Base-by-base conservation (phyloP, 805 yeast genomes). In the Dipodascus geniculatus region DNA sequence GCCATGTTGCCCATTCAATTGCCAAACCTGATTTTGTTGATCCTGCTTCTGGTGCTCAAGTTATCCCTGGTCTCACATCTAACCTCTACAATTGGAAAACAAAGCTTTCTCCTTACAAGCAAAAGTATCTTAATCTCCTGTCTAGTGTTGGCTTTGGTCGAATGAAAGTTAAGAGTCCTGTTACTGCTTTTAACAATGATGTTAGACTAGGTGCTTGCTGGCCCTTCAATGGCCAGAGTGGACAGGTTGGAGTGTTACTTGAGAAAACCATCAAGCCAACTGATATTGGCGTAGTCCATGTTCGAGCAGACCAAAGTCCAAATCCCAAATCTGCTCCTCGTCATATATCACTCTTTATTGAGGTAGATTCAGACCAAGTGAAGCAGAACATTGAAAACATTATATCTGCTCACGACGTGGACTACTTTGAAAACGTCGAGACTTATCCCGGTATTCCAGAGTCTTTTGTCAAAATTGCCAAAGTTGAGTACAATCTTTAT, bases 181-280 rank as follows among this genome's bases (percentile, higher is more conserved):
- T n/a, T n/a, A 38, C 44, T 38, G 44, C 44, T 38, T 38, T 38
- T 9, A 38, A 48, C 14, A 48, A 57, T 0, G 61, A 59, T 8
- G 48, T 55, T 6, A 54, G 58, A n/a, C 51, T 56, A 3, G 69
- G 67, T 1, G 54, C 54, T 23, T 67, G 71, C 57, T 67, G 71
- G 71, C 65, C 70, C 19, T 63, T 67, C 50, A 52, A 58, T 6
- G 71, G 71, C 1, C 42, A 53, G 8, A 22, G 50, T 8, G 71
- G 70, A 14, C 52, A 42, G 2, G 55, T 67, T 22, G 69, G 62
- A 0, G 55, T 67, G 28, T 42, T 48, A 16, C 56, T 67, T 23
- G 59, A 66, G 0, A 56, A 56, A 17, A 52, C 54, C 16, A 56
- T 62, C 4, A 49, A 50, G 23, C 51, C 63, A 2, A 59, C 61